Evolutionary conservation across 1,139 yeast genomes (phyloP).

Genomic region (Arxiozyma bovina): DNA sequence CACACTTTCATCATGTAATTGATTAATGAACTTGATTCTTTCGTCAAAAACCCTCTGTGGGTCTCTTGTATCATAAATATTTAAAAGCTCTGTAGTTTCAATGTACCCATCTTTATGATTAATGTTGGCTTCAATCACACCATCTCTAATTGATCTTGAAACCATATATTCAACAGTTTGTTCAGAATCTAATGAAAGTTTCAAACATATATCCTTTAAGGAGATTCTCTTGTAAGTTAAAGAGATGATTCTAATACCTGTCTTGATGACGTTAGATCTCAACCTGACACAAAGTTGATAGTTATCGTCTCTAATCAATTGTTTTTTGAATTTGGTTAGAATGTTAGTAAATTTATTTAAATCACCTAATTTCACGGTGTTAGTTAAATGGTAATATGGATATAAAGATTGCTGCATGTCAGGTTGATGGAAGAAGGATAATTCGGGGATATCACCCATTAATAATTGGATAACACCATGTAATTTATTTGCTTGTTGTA

Average conservation of each 20-base stretch:
- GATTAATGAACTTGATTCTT: slow-evolving; percentile 85
- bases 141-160: slow-evolving; percentile 93
- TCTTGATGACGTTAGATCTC: slow-evolving; percentile 94
- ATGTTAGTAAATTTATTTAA: slow-evolving; percentile 70
- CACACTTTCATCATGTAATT: slow-evolving; percentile 84
- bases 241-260: slow-evolving; percentile 92
- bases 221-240: slow-evolving; percentile 87
- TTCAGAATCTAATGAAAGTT: slow-evolving; percentile 86
- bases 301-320: slow-evolving; percentile 67
- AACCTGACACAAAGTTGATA: slow-evolving; percentile 79
- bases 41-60: slow-evolving; percentile 89
- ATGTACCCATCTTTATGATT: slow-evolving; percentile 87
- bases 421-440: slow-evolving; percentile 65
- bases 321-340: slow-evolving; percentile 53
- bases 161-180: slow-evolving; percentile 95
- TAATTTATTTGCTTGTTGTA: slow-evolving; percentile 84
- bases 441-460: slow-evolving; percentile 97
- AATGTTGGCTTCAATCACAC: slow-evolving; percentile 91
- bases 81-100: slow-evolving; percentile 81
- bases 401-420: slow-evolving; percentile 50
- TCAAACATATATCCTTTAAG: slow-evolving; percentile 81
- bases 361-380: slow-evolving; percentile 91
- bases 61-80: slow-evolving; percentile 76
- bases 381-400: slow-evolving; percentile 81
- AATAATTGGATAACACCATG: slow-evolving; percentile 81